These are phyloP conservation scores for Claviceps lovelessii DNA, from an alignment of 2,329 filamentous ascomycete species.

Conservation along the genomic window DNA sequence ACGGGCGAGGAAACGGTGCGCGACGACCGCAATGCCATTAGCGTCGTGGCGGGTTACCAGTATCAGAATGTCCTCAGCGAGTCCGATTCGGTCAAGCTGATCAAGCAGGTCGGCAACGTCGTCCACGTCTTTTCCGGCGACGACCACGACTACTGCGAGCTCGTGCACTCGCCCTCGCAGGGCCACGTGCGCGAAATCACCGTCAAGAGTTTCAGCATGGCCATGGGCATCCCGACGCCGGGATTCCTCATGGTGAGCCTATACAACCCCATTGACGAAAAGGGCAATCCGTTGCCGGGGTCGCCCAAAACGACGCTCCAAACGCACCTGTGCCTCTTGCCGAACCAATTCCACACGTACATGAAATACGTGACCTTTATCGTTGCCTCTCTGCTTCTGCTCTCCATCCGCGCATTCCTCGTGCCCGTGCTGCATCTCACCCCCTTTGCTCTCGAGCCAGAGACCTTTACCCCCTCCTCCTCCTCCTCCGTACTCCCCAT, in stretches of 20 bases:
- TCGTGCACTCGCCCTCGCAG: constrained; percentile 59
- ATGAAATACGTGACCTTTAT: constrained; percentile 59
- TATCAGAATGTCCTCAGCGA: constrained; percentile 88
- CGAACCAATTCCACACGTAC: constrained; percentile 75
- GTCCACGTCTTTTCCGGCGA: constrained; percentile 85
- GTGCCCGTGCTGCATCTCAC: constrained; percentile 39
- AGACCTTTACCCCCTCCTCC: constrained; percentile 8
- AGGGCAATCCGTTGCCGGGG: constrained; percentile 32
- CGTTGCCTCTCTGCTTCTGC: constrained; percentile 33
- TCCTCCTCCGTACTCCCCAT: constrained; percentile 22
- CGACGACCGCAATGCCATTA: constrained; percentile 56
- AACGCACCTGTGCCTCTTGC: constrained; percentile 79
- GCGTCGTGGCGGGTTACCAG: constrained; percentile 69
- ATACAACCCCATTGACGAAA: constrained; percentile 72
- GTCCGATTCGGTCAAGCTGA: constrained; percentile 58
- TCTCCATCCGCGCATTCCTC: constrained; percentile 41
- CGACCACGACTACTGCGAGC: constrained; percentile 94
- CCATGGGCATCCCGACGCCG: constrained; percentile 81
- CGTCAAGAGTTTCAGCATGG: constrained; percentile 89
- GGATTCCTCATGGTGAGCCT: constrained; percentile 81
- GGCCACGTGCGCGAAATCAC: constrained; percentile 67
- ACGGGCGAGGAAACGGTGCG: constrained; percentile 9
- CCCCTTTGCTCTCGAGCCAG: constrained; percentile 37
- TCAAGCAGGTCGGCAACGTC: constrained; percentile 68
- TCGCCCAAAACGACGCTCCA: constrained; percentile 51